These are phyloP conservation scores for Apiotrichum porosum DNA, from an alignment of 1,284 basidiomycete genomes.

Conservation along the genomic window DNA sequence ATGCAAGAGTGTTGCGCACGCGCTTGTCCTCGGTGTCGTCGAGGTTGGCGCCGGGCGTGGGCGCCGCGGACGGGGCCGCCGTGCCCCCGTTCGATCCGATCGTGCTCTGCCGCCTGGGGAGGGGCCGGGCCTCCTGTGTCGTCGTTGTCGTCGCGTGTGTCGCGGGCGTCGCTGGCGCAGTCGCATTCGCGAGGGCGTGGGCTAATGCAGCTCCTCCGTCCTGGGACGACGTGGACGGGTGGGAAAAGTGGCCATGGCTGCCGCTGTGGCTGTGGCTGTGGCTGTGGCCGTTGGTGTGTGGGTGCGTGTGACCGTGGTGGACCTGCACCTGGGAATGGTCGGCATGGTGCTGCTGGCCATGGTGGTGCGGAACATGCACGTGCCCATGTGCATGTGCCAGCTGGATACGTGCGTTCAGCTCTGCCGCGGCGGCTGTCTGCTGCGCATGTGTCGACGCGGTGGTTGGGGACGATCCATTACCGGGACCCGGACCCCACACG, in stretches of 20 bases:
- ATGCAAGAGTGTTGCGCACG: constrained; percentile 31
- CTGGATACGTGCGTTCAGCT: neutral
- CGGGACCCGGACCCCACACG: neutral
- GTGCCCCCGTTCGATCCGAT: neutral
- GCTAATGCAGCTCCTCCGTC: no score
- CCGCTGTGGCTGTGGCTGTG: neutral
- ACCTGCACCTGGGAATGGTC: neutral
- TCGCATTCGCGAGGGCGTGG: no score
- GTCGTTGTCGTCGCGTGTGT: neutral
- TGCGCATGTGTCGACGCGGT: neutral
- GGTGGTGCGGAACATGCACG: neutral
- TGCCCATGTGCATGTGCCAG: neutral
- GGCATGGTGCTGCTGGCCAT: neutral
- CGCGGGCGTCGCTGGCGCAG: no score
- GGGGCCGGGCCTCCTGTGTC: neutral
- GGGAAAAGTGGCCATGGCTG: neutral
- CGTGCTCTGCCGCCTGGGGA: neutral
- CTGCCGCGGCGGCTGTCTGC: neutral
- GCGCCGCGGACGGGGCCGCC: neutral
- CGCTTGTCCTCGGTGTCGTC: constrained; percentile 33
- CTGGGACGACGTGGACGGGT: neutral
- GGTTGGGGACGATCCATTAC: neutral
- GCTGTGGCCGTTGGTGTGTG: no score
- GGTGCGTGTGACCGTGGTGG: no score
- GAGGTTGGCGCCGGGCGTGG: neutral